These are phyloP conservation scores for Cubamyces sp. DNA, from an alignment of 768 basidiomycete species.

Conservation along the genomic window DNA sequence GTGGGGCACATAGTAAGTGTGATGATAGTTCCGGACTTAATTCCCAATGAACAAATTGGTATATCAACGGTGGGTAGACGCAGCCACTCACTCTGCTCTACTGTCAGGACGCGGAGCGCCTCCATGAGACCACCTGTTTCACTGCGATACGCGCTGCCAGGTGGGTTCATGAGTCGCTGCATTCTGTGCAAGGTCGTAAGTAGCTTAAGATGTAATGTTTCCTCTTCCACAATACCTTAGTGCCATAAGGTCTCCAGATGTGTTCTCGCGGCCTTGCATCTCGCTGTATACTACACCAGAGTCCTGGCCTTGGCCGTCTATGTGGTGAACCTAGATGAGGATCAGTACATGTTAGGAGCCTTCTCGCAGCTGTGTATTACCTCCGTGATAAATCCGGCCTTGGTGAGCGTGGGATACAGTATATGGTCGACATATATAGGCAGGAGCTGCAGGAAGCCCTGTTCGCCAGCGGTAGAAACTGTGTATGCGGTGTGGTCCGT, in stretches of 20 bases:
- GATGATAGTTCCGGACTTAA: constrained; percentile 87
- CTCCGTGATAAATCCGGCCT: constrained; percentile 78
- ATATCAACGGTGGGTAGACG: constrained; percentile 6
- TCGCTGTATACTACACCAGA: constrained; percentile 97
- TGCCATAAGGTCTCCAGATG: constrained; percentile 87
- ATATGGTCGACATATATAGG: constrained; percentile 96
- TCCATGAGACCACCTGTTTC: constrained; percentile 98
- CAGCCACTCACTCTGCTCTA: constrained; percentile 76
- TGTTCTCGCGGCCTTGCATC: constrained; percentile 97
- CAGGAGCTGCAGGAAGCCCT: constrained; percentile 84
- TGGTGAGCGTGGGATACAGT: constrained; percentile 91
- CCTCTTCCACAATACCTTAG: constrained; percentile 57
- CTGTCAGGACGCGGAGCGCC: constrained; percentile 79
- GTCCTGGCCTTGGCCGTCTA: constrained; percentile 87
- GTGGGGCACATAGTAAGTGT: constrained; percentile 89
- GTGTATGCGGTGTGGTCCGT: constrained; percentile 96
- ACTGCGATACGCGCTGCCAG: constrained; percentile 86
- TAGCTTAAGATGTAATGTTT: background rate
- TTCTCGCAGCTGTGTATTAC: constrained; percentile 19
- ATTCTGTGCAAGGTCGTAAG: constrained; percentile 46
- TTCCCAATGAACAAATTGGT: background rate
- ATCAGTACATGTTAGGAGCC: background rate
- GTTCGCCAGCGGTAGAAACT: constrained; percentile 91
- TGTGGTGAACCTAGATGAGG: constrained; percentile 78
- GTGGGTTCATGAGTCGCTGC: constrained; percentile 81